A percentile compares a stretch with the other conserved stretches of the same genome.
These are phyloP conservation scores for Podospora comata DNA, from an alignment of 495 filamentous ascomycete species.

Conservation along the genomic window DNA sequence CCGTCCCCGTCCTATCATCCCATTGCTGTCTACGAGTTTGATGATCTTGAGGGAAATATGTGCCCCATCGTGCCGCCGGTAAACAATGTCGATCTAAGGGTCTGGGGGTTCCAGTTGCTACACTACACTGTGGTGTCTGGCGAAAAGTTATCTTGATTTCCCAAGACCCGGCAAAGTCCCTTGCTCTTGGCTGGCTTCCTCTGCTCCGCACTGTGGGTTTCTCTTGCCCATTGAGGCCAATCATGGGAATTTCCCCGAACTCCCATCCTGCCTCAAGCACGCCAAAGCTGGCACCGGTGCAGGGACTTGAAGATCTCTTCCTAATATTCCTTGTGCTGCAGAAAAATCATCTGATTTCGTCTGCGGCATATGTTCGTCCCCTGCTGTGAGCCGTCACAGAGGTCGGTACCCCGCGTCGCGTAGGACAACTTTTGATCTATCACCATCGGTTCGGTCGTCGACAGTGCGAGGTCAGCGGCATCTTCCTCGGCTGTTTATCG, in stretches of 20 bases:
- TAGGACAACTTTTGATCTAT: neutral
- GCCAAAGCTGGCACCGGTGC: conserved; percentile 10
- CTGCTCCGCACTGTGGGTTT: conserved; percentile 9
- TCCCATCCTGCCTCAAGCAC: conserved; percentile 7
- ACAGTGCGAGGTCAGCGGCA: neutral
- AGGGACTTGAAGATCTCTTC: conserved; percentile 16
- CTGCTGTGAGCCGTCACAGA: neutral
- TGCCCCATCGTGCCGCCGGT: neutral
- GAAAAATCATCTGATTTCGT: conserved; percentile 11
- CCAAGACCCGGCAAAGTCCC: conserved; percentile 4
- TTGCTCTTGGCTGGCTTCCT: conserved; percentile 1
- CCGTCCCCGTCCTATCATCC: neutral
- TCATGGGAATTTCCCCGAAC: conserved; percentile 16
- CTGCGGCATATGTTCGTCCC: conserved; percentile 9
- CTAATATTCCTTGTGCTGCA: conserved; percentile 9
- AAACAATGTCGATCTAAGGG: neutral
- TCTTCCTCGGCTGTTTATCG: neutral
- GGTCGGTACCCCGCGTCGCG: neutral
- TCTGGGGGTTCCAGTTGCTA: neutral
- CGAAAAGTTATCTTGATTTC: neutral
- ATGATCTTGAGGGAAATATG: neutral
- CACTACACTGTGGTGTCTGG: neutral
- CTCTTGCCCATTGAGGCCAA: conserved; percentile 13
- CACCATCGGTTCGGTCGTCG: neutral
- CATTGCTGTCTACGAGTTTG: neutral